Evolutionary conservation across 2,329 filamentous ascomycete genomes (phyloP).

Genomic region (Hymenoscyphus fraxineus): DNA sequence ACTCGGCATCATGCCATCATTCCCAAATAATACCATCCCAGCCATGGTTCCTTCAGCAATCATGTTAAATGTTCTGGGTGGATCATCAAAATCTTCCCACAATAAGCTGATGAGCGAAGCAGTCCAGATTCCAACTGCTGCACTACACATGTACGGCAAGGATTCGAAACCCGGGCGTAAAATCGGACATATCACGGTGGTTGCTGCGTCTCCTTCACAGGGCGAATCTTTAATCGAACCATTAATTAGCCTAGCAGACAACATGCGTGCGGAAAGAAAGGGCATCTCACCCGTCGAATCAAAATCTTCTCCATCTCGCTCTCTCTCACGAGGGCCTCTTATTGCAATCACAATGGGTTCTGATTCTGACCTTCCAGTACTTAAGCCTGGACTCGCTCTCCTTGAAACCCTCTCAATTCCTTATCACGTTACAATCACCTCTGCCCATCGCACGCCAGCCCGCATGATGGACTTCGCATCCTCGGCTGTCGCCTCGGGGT

Average conservation of each 20-base stretch:
- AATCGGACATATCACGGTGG: conserved; percentile 90
- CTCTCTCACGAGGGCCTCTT: not conserved
- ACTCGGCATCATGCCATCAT: conserved; percentile 49
- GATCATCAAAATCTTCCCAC: conserved; percentile 62
- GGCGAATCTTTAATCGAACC: conserved; percentile 66
- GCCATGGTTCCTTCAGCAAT: conserved; percentile 47
- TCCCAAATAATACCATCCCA: conserved; percentile 36
- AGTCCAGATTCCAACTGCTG: conserved; percentile 53
- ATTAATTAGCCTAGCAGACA: conserved; percentile 62
- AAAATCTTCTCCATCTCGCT: conserved; percentile 34
- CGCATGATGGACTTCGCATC: conserved; percentile 64
- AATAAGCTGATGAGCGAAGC: conserved; percentile 50
- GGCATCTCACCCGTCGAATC: conserved; percentile 39
- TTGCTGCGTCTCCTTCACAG: conserved; percentile 62
- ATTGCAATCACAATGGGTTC: conserved; percentile 81
- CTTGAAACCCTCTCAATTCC: conserved; percentile 61
- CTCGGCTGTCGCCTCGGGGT: conserved; percentile 26
- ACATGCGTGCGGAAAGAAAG: conserved; percentile 52
- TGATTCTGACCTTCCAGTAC: conserved; percentile 64
- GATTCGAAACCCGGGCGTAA: conserved; percentile 82
- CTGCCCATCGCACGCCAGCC: conserved; percentile 70
- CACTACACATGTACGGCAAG: conserved; percentile 90
- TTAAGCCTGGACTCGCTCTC: conserved; percentile 59
- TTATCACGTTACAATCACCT: conserved; percentile 71
- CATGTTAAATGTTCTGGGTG: conserved; percentile 80